These are phyloP conservation scores for Pythium oligandrum DNA, from an alignment of 352 stramenopile genomes.

Conservation along the genomic window DNA sequence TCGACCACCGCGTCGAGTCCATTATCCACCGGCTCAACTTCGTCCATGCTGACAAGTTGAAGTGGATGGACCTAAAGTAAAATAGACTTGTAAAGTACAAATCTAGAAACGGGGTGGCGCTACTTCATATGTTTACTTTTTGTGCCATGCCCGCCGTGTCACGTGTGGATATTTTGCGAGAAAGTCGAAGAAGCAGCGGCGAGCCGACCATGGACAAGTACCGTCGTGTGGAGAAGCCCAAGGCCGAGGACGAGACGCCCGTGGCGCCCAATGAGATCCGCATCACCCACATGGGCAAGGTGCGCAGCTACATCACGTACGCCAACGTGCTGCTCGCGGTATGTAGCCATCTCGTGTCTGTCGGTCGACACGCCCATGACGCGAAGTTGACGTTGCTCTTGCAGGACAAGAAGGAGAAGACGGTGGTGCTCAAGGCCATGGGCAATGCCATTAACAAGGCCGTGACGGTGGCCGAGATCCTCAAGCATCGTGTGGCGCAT, in stretches of 20 bases:
- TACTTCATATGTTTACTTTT: conserved; percentile 18
- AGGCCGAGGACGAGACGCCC: conserved; percentile 33
- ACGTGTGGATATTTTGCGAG: no score
- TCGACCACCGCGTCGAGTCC: not conserved
- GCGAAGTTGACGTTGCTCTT: conserved; percentile 5
- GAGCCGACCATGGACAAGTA: conserved; percentile 74
- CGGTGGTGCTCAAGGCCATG: conserved; percentile 75
- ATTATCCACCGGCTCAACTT: not conserved
- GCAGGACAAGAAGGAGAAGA: conserved; percentile 62
- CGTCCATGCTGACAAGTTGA: conserved; percentile 4
- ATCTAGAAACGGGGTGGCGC: not conserved
- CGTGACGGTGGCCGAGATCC: conserved; percentile 78
- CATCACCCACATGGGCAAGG: conserved; percentile 79
- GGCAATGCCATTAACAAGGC: conserved; percentile 82
- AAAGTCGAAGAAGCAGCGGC: not conserved
- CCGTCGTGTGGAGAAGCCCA: conserved; percentile 61
- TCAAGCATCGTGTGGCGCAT: conserved; percentile 70
- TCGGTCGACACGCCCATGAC: not conserved
- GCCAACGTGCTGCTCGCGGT: conserved; percentile 67
- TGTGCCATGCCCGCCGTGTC: not conserved
- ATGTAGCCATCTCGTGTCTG: conserved; percentile 10
- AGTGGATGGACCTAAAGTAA: conserved; percentile 13
- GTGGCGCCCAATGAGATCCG: conserved; percentile 74
- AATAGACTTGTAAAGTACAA: conserved; percentile 12
- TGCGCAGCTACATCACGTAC: conserved; percentile 80